phyloP scores from a whole-genome alignment of 31 red algal genomes.

The Endocladia muricata region DNA sequence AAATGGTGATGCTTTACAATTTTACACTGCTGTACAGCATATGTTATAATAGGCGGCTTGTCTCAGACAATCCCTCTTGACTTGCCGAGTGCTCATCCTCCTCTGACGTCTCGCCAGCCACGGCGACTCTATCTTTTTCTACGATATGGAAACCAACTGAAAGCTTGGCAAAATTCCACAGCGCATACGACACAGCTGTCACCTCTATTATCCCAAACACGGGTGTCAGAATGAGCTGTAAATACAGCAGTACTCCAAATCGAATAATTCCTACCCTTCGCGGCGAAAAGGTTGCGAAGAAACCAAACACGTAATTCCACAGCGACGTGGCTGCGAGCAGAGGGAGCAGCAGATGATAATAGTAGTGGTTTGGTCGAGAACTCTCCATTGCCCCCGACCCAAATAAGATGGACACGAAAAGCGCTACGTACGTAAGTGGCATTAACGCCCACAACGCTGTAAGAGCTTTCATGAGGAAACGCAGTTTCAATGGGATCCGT shows the following conservation, averaged over 20 bases:
- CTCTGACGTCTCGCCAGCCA: not conserved
- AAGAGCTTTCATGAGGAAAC: slow-evolving; percentile 27
- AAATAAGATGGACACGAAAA: slow-evolving; percentile 28
- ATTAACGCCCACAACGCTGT: slow-evolving; percentile 53
- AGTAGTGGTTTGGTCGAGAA: slow-evolving; percentile 18
- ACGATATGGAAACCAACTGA: slow-evolving; percentile 69
- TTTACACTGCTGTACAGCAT: too few species aligned
- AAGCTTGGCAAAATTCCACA: slow-evolving; percentile 35
- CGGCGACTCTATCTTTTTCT: slow-evolving; percentile 38
- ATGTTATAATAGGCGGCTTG: too few species aligned
- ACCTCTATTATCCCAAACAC: slow-evolving; percentile 72
- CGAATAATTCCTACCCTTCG: slow-evolving; percentile 31
- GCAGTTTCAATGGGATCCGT: slow-evolving; percentile 29
- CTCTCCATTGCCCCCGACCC: not conserved
- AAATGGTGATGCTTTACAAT: too few species aligned
- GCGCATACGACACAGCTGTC: slow-evolving; percentile 40
- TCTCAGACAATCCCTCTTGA: too few species aligned
- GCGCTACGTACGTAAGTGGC: slow-evolving; percentile 48
- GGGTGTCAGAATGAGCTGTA: slow-evolving; percentile 44
- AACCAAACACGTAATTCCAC: slow-evolving; percentile 80
- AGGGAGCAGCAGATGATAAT: slow-evolving; percentile 33
- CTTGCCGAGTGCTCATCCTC: not conserved
- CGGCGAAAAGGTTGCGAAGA: slow-evolving; percentile 54
- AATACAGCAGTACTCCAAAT: slow-evolving; percentile 51
- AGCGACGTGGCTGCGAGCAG: slow-evolving; percentile 45